A percentile compares a stretch with the other conserved stretches of the same genome.
Evolutionary conservation across 805 yeast species (phyloP).

Genomic region (Yamadazyma insecticola): DNA sequence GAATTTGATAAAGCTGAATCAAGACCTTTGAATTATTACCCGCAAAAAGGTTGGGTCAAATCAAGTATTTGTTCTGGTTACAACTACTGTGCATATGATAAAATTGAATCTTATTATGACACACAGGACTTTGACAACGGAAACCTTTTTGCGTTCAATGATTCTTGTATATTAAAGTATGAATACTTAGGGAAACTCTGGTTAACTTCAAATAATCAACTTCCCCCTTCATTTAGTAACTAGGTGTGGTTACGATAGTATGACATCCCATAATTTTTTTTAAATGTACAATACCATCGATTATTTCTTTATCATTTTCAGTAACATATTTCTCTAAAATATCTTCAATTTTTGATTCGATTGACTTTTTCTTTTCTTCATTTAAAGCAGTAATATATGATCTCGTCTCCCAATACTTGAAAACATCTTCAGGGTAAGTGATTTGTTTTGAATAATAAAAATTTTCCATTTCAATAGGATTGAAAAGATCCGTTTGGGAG

Average conservation of each 20-base stretch:
- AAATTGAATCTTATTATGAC: slow-evolving; percentile 16
- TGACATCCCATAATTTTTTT: slow-evolving; percentile 24
- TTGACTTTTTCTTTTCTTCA: slow-evolving; percentile 27
- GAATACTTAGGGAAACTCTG: slow-evolving; percentile 34
- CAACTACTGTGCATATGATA: slow-evolving; percentile 36
- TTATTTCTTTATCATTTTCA: slow-evolving; percentile 8
- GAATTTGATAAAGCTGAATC: slow-evolving; percentile 14
- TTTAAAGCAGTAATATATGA: slow-evolving; percentile 47
- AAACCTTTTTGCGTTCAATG: slow-evolving; percentile 17
- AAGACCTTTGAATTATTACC: slow-evolving; percentile 19
- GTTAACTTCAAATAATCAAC: slow-evolving; percentile 15
- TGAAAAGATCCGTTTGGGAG: slow-evolving; percentile 26
- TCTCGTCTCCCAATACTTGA: slow-evolving; percentile 50
- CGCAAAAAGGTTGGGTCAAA: slow-evolving; percentile 43
- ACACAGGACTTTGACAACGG: slow-evolving; percentile 17
- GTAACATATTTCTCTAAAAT: slow-evolving; percentile 18
- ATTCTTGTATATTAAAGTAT: slow-evolving; percentile 7
- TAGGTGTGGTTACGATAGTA: slow-evolving; percentile 12
- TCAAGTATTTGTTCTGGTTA: slow-evolving; percentile 30
- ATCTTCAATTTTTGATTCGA: slow-evolving; percentile 27
- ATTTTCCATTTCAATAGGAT: slow-evolving; percentile 27
- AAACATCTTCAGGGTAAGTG: slow-evolving; percentile 32
- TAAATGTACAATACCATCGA: slow-evolving; percentile 12
- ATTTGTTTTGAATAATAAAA: slow-evolving; percentile 24
- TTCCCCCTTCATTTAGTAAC: neutral